A percentile compares a stretch with the other conserved stretches of the same genome.
Evolutionary conservation across 2,329 filamentous ascomycete species (phyloP).

Genomic region (Elsinoe arachidis): DNA sequence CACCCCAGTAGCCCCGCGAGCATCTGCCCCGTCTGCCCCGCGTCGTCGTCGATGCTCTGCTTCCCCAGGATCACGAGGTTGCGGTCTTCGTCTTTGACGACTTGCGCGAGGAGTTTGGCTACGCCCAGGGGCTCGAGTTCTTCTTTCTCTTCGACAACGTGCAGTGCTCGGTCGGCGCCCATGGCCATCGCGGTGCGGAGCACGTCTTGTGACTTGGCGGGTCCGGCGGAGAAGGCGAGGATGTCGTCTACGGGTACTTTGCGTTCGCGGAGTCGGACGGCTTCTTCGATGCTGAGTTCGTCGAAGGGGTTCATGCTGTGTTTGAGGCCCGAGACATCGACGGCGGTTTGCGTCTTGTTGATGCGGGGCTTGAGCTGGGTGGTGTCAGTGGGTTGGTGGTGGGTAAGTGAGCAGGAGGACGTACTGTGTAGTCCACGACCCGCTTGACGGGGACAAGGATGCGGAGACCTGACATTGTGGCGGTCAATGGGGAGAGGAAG

Average conservation of each 20-base stretch:
- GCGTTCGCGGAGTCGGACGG: constrained; percentile 86
- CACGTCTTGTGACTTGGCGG: constrained; percentile 76
- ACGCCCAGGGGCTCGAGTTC: constrained; percentile 85
- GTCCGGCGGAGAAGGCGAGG: constrained; percentile 78
- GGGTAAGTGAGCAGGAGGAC: constrained; percentile 17
- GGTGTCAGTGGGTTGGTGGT: neutral
- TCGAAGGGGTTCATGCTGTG: constrained; percentile 99
- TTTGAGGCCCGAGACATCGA: constrained; percentile 89
- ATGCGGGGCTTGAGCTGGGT: constrained; percentile 59
- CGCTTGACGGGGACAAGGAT: constrained; percentile 50
- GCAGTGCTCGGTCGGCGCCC: constrained; percentile 87
- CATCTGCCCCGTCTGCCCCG: constrained; percentile 96
- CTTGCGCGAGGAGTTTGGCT: constrained; percentile 74
- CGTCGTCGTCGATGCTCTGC: constrained; percentile 96
- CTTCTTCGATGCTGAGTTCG: constrained; percentile 95
- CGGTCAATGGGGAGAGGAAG: neutral
- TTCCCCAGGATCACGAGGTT: constrained; percentile 94
- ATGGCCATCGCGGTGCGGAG: constrained; percentile 97
- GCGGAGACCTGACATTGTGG: constrained; percentile 33
- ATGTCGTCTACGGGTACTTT: constrained; percentile 71
- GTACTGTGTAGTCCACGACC: constrained; percentile 51
- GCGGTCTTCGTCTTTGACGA: constrained; percentile 73
- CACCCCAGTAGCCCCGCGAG: constrained; percentile 84
- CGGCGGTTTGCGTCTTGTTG: constrained; percentile 67
- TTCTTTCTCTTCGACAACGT: constrained; percentile 60